Conservation (phyloP, 345 rosid species). For the Gossypium sturtianum region DNA sequence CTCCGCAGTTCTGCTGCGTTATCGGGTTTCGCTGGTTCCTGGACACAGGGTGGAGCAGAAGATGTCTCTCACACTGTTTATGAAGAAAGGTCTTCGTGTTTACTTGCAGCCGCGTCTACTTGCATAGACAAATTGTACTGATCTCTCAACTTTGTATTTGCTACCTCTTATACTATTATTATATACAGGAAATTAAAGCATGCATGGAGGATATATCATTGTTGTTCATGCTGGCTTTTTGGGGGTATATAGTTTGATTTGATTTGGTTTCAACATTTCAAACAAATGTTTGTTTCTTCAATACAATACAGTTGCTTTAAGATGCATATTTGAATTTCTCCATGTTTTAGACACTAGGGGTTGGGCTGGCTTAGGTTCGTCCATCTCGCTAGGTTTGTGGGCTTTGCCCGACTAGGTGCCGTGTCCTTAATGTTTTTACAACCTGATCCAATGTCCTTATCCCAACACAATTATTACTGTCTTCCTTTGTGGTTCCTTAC, state of each 20-base stretch:
- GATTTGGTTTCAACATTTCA: slow-evolving; percentile 14
- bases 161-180: background rate
- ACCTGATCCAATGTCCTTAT: background rate
- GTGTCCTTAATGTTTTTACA: no score
- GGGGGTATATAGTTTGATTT: slow-evolving; percentile 8
- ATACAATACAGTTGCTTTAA: slow-evolving; percentile 9
- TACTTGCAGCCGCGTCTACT: slow-evolving; percentile 65
- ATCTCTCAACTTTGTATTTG: background rate
- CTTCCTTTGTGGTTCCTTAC: background rate
- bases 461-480: background rate
- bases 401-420: no score
- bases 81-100: slow-evolving; percentile 78
- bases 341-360: no score
- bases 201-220: background rate
- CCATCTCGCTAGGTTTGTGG: no score
- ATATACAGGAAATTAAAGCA: background rate
- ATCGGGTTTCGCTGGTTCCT: slow-evolving; percentile 55
- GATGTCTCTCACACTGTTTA: slow-evolving; percentile 88
- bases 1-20: slow-evolving; percentile 73
- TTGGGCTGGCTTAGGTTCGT: no score
- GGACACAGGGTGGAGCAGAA: slow-evolving; percentile 89
- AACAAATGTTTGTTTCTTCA: slow-evolving; percentile 20
- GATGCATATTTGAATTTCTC: background rate
- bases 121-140: background rate
- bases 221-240: background rate